A percentile compares a stretch with the other conserved stretches of the same genome.
phyloP scores from a whole-genome alignment of 2,329 filamentous ascomycete species.

The Elsinoe australis region DNA sequence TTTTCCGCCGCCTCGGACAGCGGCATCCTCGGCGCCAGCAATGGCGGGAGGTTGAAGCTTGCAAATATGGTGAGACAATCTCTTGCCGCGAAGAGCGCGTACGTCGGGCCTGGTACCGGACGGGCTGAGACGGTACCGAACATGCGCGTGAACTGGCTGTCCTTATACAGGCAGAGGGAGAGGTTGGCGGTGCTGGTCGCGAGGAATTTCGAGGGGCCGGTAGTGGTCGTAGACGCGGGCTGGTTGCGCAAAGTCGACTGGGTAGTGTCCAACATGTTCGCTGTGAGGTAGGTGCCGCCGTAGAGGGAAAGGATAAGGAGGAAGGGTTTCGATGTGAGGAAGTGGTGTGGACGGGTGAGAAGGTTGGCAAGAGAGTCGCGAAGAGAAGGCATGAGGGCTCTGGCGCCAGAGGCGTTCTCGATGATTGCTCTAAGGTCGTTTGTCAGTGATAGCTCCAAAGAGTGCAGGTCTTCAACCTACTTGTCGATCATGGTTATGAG shows the following conservation, averaged over 20 bases:
- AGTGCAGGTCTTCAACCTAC: conserved; percentile 41
- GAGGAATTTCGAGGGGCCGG: conserved; percentile 71
- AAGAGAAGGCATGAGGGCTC: conserved; percentile 53
- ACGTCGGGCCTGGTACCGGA: conserved; percentile 60
- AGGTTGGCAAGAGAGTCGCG: conserved; percentile 51
- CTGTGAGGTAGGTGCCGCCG: conserved; percentile 80
- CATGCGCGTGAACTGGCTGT: conserved; percentile 73
- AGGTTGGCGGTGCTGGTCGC: conserved; percentile 78
- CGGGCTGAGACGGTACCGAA: conserved; percentile 56
- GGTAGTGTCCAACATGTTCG: conserved; percentile 77
- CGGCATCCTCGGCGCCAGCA: conserved; percentile 63
- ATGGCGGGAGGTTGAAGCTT: conserved; percentile 77
- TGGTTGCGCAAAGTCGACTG: conserved; percentile 54
- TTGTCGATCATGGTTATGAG: conserved; percentile 82
- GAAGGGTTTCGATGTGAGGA: conserved; percentile 60
- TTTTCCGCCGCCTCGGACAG: conserved; percentile 40
- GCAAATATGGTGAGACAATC: conserved; percentile 88
- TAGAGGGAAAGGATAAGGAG: conserved; percentile 64
- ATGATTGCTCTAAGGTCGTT: conserved; percentile 56
- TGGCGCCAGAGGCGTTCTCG: conserved; percentile 68
- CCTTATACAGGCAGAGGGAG: conserved; percentile 80
- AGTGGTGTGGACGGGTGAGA: conserved; percentile 51
- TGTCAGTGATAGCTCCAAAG: conserved; percentile 16
- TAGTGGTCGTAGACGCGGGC: conserved; percentile 56
- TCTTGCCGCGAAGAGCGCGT: conserved; percentile 69